Percentiles rank a stretch among this genome's conserved stretches.
Evolutionary conservation across 257 asterid species (phyloP).

Genomic region (Echium plantagineum): DNA sequence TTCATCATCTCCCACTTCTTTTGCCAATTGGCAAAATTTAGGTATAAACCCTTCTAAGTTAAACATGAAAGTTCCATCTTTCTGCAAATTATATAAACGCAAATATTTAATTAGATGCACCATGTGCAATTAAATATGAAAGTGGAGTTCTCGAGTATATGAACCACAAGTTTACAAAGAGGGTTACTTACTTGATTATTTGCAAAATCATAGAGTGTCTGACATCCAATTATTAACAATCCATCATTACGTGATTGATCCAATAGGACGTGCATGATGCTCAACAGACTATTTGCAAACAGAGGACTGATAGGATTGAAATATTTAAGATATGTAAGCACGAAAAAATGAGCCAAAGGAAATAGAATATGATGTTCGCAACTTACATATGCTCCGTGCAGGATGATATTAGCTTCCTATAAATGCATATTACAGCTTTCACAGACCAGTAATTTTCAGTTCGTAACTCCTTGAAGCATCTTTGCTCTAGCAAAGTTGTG

Average conservation of each 20-base stretch:
- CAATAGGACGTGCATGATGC: conserved; percentile 59
- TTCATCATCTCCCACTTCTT: conserved; percentile 82
- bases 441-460: conserved; percentile 58
- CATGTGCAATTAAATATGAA: too few relatives aligned
- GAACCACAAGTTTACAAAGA: too few relatives aligned
- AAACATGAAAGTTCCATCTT: conserved; percentile 82
- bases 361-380: neutral
- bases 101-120: neutral
- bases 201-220: conserved; percentile 81
- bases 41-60: conserved; percentile 80
- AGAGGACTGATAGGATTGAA: conserved; percentile 55
- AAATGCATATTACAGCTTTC: conserved; percentile 70
- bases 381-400: conserved; percentile 97
- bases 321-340: neutral
- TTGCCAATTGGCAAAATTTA: conserved; percentile 83
- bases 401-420: conserved; percentile 64
- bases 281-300: conserved; percentile 76
- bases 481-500: conserved; percentile 77
- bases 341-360: too few relatives aligned
- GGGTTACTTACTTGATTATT: conserved; percentile 72
- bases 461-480: conserved; percentile 90
- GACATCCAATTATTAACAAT: conserved; percentile 69
- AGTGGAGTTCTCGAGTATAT: too few relatives aligned
- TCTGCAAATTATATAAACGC: conserved; percentile 26
- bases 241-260: conserved; percentile 84